Evolutionary conservation across 2,329 filamentous ascomycete genomes (phyloP), one percentile per base, ranked within the genome.

Genomic region (Pseudohalonectria lignicola): DNA sequence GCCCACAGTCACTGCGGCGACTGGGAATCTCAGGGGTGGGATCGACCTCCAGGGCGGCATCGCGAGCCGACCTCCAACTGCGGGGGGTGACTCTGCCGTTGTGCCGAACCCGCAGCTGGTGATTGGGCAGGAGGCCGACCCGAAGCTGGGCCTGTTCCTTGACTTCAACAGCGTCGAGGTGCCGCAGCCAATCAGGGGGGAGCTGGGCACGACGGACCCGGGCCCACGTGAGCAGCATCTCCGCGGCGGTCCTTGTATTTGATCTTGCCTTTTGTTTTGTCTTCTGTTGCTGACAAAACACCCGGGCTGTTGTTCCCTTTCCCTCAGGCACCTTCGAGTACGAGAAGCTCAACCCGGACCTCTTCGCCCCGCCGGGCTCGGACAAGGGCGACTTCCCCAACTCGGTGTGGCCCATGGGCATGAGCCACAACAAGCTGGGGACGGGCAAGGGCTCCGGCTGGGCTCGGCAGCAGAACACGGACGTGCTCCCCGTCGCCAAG

Each of bases 111-210:
- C 60, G 1, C 44, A 65, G 28, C 58, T 68, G 9, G 66, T 69
- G 9, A 53, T 59, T 1, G 71, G 67, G 0, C 74, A 79, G 47
- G 63, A 63, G 2, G 65, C 66, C 0, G 60, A 69, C 34, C 56
- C 61, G 1, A 54, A 68, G 9, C 55, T 73, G 12, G 74, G 74
- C 1, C 48, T 65, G 2, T 72, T 66, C 39, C 61, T 78, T 1
- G 62, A 77, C 50, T 73, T 79, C 45, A 60, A 67, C 36, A 55
- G 63, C 38, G 61, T 64, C 20, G 56, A 67, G 4, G 62, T 63
- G 26, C 72, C 74, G 0, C 69, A 77, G 49, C 74, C 74, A 2
- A 66, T 76, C 31, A 65, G 74, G 6, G 74, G 74, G 4, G 51
- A 47, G 11, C 54, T 47, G 10, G 74, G 72, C 11, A 58, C 53